Percentiles rank a stretch among this genome's conserved stretches.
These are phyloP conservation scores for Candida khao-thaluensis DNA, from an alignment of 805 yeast genomes.

Conservation along the genomic window DNA sequence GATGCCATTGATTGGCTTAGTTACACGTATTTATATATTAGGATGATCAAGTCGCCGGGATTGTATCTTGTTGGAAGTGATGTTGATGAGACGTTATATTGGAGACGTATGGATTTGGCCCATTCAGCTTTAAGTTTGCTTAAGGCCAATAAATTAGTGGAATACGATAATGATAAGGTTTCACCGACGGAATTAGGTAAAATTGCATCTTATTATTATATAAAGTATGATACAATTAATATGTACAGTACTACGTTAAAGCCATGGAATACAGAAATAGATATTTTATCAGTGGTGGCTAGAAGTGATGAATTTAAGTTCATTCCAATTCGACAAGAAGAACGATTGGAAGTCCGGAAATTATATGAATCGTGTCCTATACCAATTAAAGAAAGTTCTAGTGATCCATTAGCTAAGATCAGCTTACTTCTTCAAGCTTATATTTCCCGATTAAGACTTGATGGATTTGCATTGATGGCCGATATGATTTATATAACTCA, in stretches of 20 bases:
- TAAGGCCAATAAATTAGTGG: constrained; percentile 53
- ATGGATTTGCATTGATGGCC: constrained; percentile 87
- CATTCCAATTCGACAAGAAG: constrained; percentile 85
- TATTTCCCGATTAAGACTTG: constrained; percentile 72
- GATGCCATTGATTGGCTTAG: constrained; percentile 84
- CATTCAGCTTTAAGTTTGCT: constrained; percentile 74
- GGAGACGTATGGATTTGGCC: constrained; percentile 62
- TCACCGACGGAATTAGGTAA: constrained; percentile 65
- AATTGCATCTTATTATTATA: constrained; percentile 85
- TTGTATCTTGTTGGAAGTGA: constrained; percentile 75
- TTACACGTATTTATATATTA: constrained; percentile 70
- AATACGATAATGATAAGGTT: constrained; percentile 53
- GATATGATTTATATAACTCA: constrained; percentile 94
- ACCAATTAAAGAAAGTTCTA: constrained; percentile 72
- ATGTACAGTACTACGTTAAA: constrained; percentile 61
- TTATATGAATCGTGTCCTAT: constrained; percentile 76
- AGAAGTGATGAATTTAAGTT: constrained; percentile 81
- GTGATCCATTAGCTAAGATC: constrained; percentile 74
- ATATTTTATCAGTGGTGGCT: constrained; percentile 74
- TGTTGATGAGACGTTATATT: constrained; percentile 45
- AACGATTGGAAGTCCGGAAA: constrained; percentile 67
- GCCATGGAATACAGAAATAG: constrained; percentile 67
- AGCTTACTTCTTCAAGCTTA: constrained; percentile 81
- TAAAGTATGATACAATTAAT: constrained; percentile 70
- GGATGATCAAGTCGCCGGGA: constrained; percentile 73